Evolutionary conservation across 1,139 yeast genomes (phyloP), one percentile per base, ranked within the genome.

Genomic region (Diutina siamensis): DNA sequence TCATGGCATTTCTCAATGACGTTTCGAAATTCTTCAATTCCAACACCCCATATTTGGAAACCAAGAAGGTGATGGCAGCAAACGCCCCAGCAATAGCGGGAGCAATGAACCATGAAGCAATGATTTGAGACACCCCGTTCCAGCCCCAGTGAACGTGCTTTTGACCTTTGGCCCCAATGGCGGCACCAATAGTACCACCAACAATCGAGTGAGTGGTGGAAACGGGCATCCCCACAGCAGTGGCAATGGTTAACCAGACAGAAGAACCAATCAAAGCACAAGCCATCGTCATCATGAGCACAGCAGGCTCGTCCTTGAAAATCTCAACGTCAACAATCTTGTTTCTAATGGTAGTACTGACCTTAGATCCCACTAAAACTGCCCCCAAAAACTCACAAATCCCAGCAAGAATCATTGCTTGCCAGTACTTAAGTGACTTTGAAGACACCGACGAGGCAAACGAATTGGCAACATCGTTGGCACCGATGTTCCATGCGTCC

Each of bases 401-500:
- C 35, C 76, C 83, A 0, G 86, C 86, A 45, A 82, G 62, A 34
- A 79, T 52, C 83, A 80, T 78, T 21, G 88, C 89, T 61, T 83
- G 92, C 77, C 83, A 76, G 59, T 80, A 80, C 48, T 75, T 75
- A 50, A 83, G 65, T 21, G 87, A 74, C 53, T 84, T 66, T 12
- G 89, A 80, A 4, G 88, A 78, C 20, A 81, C 78, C 2, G 85
- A 77, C 2, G 88, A 79, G 1, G 89, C 83, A 58, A 80, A 83
- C 3, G 92, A 82, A 65, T 83, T 83, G 35, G 92, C 84, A 49
- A 82, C 88, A 68, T 83, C 92, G 57, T 83, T 83, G 40, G 92
- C 94, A 47, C 94, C 94, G 55, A 81, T 83, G 59, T 80, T 80
- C 74, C 80, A 83, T n/a, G 89, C 89, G 62, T 81, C 88, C 55